phyloP scores from a whole-genome alignment of 441 rosid genomes.

The Daphne laureola region DNA sequence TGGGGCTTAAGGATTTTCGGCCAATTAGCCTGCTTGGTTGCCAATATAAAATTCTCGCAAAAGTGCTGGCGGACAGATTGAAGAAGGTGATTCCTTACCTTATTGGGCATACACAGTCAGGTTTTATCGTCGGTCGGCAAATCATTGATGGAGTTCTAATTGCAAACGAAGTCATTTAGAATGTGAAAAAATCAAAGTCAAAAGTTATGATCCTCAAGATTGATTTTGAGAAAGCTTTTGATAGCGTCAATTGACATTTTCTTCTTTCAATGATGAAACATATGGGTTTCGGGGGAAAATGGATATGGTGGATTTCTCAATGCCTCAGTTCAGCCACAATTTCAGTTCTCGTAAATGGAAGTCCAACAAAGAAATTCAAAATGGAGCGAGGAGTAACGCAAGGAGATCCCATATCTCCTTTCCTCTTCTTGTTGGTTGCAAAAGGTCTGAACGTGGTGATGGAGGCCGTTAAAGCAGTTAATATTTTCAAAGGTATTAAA shows the following conservation, averaged over 20 bases:
- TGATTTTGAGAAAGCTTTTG: background rate
- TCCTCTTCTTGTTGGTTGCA: background rate
- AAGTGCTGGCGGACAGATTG: too few species aligned
- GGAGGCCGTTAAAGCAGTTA: background rate
- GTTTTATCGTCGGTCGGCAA: background rate
- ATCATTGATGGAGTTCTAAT: background rate
- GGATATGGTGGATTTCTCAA: background rate
- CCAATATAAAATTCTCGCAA: too few species aligned
- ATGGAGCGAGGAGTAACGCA: background rate
- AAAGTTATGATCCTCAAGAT: too few species aligned
- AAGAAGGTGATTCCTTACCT: too few species aligned
- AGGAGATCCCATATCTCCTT: background rate
- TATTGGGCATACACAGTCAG: too few species aligned
- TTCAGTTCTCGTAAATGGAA: background rate
- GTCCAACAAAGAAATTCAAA: background rate
- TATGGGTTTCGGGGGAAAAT: background rate
- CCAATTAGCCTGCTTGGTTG: too few species aligned
- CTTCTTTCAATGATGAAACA: background rate
- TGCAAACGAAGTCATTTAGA: background rate
- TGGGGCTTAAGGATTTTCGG: too few species aligned
- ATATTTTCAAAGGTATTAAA: background rate
- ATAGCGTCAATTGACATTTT: background rate
- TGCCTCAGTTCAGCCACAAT: background rate
- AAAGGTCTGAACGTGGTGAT: background rate
- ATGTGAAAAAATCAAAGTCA: too few species aligned